Evolutionary conservation across 2,329 filamentous ascomycete species (phyloP).

Genomic region (Microcyclospora tardicrescens): DNA sequence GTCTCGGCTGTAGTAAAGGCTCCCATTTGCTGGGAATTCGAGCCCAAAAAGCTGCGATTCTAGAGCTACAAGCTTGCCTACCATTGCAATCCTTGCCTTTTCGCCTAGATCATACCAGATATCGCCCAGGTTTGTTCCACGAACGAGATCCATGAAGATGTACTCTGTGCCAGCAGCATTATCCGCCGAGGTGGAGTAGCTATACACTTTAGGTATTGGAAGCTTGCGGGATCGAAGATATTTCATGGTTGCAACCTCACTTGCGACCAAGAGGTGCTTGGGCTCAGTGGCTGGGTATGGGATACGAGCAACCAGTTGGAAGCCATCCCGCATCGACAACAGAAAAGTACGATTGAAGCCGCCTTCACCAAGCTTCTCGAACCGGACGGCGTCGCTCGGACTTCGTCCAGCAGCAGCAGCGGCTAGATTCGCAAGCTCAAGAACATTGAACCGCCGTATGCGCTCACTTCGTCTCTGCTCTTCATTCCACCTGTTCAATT

Average conservation of each 20-base stretch:
- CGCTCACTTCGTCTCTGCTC: constrained; percentile 5
- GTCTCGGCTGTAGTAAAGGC: constrained; percentile 23
- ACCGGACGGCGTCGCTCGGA: constrained; percentile 7
- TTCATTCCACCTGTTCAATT: constrained; percentile 6
- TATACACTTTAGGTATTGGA: constrained; percentile 11
- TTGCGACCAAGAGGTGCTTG: constrained; percentile 8
- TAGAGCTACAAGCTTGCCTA: constrained; percentile 18
- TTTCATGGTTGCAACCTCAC: constrained; percentile 14
- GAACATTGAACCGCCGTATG: constrained; percentile 7
- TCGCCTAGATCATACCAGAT: constrained; percentile 12
- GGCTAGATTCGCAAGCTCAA: constrained; percentile 16
- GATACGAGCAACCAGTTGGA: constrained; percentile 13
- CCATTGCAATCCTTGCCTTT: constrained; percentile 14
- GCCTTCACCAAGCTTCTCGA: constrained; percentile 15
- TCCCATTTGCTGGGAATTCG: constrained; percentile 21
- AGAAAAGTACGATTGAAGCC: constrained; percentile 11
- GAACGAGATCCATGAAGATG: constrained; percentile 13
- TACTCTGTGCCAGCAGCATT: constrained; percentile 16
- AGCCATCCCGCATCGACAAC: constrained; percentile 8
- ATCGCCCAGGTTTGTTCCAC: constrained; percentile 7
- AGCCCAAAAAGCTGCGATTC: constrained; percentile 18
- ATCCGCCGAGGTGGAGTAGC: constrained; percentile 11
- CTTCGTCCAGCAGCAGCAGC: constrained; percentile 16
- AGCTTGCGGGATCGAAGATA: constrained; percentile 11
- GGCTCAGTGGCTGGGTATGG: constrained; percentile 10